phyloP scores from a whole-genome alignment of 805 yeast species.

The Candida ipomoeae region DNA sequence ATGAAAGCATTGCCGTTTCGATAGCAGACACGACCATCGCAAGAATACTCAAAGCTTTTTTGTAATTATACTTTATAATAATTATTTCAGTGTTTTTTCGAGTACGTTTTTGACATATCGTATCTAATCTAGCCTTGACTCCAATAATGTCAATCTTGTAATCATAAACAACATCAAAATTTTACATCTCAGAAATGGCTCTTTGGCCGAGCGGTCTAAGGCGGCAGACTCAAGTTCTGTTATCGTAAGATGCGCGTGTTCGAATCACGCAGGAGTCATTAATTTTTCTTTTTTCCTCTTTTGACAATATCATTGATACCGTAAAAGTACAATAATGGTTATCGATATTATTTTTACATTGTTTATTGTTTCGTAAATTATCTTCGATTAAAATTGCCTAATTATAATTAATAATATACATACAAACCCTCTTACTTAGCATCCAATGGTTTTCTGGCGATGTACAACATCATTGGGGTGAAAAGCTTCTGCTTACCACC shows the following conservation, averaged over 20 bases:
- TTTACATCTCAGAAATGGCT: conserved; percentile 7
- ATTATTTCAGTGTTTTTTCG: too few species aligned
- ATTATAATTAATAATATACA: not conserved
- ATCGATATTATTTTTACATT: too few species aligned
- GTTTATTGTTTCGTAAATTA: not conserved
- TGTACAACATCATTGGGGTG: conserved; percentile 96
- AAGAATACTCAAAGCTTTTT: too few species aligned
- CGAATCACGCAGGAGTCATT: conserved; percentile 23
- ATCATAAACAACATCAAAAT: too few species aligned
- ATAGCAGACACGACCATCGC: too few species aligned
- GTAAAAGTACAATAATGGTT: too few species aligned
- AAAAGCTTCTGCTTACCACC: conserved; percentile 89
- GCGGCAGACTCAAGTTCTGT: conserved; percentile 22
- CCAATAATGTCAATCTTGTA: too few species aligned
- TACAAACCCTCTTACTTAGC: conserved; percentile 9
- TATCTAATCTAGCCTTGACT: not conserved
- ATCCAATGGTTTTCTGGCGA: conserved; percentile 72
- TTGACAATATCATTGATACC: not conserved
- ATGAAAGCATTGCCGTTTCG: too few species aligned
- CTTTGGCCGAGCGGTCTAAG: conserved; percentile 21
- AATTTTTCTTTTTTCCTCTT: conserved; percentile 8
- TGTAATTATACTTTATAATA: too few species aligned
- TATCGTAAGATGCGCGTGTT: conserved; percentile 23
- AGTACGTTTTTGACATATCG: too few species aligned
- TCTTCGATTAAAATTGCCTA: not conserved